Evolutionary conservation across 139 green algal genomes (phyloP).

Genomic region (Chlamydomonas sphaeroides): DNA sequence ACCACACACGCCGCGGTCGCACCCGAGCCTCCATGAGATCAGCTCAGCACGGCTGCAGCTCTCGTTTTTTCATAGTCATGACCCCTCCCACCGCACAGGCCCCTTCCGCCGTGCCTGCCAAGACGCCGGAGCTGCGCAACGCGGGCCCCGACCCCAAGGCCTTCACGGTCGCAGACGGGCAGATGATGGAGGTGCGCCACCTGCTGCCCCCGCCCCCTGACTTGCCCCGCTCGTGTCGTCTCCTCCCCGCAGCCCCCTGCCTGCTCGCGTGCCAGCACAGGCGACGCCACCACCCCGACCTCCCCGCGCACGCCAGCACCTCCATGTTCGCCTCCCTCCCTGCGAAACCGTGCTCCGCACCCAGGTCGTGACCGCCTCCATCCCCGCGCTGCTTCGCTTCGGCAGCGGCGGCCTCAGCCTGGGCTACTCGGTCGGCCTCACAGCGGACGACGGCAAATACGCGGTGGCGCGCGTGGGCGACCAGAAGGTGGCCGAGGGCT

Average conservation of each 20-base stretch:
- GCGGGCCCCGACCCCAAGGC: conserved; percentile 58
- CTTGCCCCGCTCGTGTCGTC: too few species aligned
- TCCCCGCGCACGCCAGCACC: too few species aligned
- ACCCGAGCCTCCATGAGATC: too few species aligned
- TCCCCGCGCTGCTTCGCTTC: conserved; percentile 53
- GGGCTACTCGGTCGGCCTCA: conserved; percentile 57
- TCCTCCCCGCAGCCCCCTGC: too few species aligned
- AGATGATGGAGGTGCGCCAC: conserved; percentile 38
- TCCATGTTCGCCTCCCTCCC: too few species aligned
- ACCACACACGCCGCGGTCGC: too few species aligned
- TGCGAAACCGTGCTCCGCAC: too few species aligned
- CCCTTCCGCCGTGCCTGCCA: not conserved
- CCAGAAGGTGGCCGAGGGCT: conserved; percentile 59
- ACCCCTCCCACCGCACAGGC: not conserved
- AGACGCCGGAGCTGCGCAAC: conserved; percentile 32
- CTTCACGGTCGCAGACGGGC: conserved; percentile 59
- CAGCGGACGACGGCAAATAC: conserved; percentile 65
- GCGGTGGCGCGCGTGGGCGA: conserved; percentile 35
- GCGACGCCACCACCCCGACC: too few species aligned
- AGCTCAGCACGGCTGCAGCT: too few species aligned
- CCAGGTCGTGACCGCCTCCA: conserved; percentile 47
- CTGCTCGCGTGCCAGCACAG: too few species aligned
- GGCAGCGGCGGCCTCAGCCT: conserved; percentile 70
- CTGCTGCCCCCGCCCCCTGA: too few species aligned
- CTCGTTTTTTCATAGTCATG: too few species aligned